A percentile compares a stretch with the other conserved stretches of the same genome.
Evolutionary conservation across 2,329 filamentous ascomycete genomes (phyloP).

Genomic region (Graphilbum fragrans): DNA sequence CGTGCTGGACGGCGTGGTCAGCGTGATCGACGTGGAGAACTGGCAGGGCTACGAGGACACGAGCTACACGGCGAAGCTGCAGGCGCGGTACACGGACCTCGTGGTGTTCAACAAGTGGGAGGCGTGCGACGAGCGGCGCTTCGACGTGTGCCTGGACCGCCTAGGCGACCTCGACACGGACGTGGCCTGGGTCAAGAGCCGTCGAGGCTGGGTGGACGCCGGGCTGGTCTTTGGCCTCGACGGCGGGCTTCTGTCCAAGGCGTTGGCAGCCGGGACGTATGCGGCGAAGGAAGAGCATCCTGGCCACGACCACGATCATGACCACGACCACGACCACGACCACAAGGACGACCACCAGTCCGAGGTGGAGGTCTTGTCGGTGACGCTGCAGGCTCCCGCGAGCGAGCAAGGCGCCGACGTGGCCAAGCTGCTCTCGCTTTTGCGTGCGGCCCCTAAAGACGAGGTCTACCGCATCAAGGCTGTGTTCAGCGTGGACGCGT

Average conservation of each 20-base stretch:
- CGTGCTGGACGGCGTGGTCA: constrained; percentile 75
- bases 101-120: constrained; percentile 96
- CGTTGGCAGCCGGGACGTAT: constrained; percentile 35
- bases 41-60: constrained; percentile 90
- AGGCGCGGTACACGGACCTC: constrained; percentile 81
- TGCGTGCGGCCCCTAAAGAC: constrained; percentile 71
- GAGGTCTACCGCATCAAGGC: constrained; percentile 94
- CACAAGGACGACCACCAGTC: constrained; percentile 53
- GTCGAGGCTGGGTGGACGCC: constrained; percentile 65
- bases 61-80: constrained; percentile 75
- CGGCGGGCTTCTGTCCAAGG: constrained; percentile 43
- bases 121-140: constrained; percentile 54
- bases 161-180: constrained; percentile 73
- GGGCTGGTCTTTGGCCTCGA: constrained; percentile 82
- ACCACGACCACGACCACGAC: constrained; percentile 25
- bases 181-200: constrained; percentile 73
- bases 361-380: constrained; percentile 84
- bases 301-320: constrained; percentile 22
- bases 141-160: constrained; percentile 68
- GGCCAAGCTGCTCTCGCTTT: constrained; percentile 52
- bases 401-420: constrained; percentile 25
- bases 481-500: constrained; percentile 33
- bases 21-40: constrained; percentile 88
- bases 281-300: constrained; percentile 24
- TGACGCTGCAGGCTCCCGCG: constrained; percentile 47